Percentiles rank a stretch among this genome's conserved stretches.
phyloP scores from a whole-genome alignment of 805 yeast genomes.

The Candida sphagnicola region DNA sequence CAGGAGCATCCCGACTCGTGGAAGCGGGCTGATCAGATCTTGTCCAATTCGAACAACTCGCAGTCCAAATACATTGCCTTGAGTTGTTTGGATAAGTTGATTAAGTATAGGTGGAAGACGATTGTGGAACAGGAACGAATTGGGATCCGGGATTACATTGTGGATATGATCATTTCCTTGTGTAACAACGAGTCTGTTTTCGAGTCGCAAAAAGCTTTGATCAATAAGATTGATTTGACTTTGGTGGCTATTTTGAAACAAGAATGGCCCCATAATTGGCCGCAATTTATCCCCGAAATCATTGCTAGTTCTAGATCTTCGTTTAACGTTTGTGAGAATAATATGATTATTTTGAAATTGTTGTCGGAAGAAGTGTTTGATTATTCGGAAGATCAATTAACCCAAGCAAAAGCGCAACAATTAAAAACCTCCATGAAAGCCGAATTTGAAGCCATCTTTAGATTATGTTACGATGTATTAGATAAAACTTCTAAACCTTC shows the following conservation, averaged over 20 bases:
- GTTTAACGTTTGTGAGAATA: slow-evolving; percentile 93
- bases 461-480: slow-evolving; percentile 87
- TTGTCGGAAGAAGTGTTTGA: slow-evolving; percentile 96
- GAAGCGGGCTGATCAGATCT: slow-evolving; percentile 87
- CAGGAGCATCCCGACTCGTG: slow-evolving; percentile 95
- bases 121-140: slow-evolving; percentile 83
- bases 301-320: slow-evolving; percentile 80
- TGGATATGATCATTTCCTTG: slow-evolving; percentile 87
- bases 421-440: slow-evolving; percentile 80
- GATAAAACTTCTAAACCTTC: slow-evolving; percentile 86
- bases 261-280: slow-evolving; percentile 99
- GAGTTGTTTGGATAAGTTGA: slow-evolving; percentile 83
- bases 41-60: slow-evolving; percentile 71
- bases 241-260: slow-evolving; percentile 92
- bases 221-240: slow-evolving; percentile 90
- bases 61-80: slow-evolving; percentile 92
- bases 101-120: slow-evolving; percentile 90
- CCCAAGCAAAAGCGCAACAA: slow-evolving; percentile 87
- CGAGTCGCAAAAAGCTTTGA: slow-evolving; percentile 70
- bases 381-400: slow-evolving; percentile 92
- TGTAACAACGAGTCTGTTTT: slow-evolving; percentile 80
- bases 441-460: slow-evolving; percentile 91
- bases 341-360: slow-evolving; percentile 86
- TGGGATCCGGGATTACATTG: slow-evolving; percentile 92
- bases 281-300: slow-evolving; percentile 90